phyloP scores from a whole-genome alignment of 306 rosid species.

The Arachis hypogaea region DNA sequence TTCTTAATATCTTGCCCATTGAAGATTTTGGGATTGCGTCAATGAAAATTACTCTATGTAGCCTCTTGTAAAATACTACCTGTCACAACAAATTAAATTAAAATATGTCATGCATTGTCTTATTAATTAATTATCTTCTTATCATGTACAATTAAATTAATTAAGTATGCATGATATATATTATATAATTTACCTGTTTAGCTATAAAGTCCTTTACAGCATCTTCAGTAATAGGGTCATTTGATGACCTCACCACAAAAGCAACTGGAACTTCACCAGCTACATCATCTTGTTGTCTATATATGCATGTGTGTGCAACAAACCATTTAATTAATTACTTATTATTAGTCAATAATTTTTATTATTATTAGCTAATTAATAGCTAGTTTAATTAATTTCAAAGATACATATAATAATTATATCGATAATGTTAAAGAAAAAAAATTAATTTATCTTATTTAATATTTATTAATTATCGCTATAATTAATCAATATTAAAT shows the following conservation, averaged over 20 bases:
- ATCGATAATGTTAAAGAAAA: too few relatives aligned
- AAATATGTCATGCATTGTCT: too few relatives aligned
- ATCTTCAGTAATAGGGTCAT: constrained; percentile 51
- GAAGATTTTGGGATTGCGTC: constrained; percentile 71
- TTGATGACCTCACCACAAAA: constrained; percentile 51
- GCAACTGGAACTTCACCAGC: constrained; percentile 92
- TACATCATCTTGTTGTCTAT: constrained; percentile 59
- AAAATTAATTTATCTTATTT: too few relatives aligned
- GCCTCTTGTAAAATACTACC: constrained; percentile 80
- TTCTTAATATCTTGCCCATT: constrained; percentile 69
- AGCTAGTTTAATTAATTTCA: not conserved
- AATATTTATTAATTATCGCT: too few relatives aligned
- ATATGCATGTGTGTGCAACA: not conserved
- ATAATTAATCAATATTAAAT: too few relatives aligned
- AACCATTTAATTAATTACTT: not conserved
- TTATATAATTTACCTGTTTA: constrained; percentile 48
- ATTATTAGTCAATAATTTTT: not conserved
- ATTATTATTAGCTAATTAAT: too few relatives aligned
- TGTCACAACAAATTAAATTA: constrained; percentile 23
- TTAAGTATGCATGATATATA: not conserved
- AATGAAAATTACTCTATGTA: constrained; percentile 60
- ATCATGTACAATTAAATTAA: too few relatives aligned
- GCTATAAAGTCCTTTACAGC: constrained; percentile 64
- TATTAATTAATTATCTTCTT: not conserved
- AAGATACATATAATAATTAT: too few relatives aligned